Percentiles rank a stretch among this genome's conserved stretches.
These are phyloP conservation scores for bread wheat (Triticum aestivum) DNA, from an alignment of 176 grass and related monocot genomes.

Conservation along the genomic window IWGSC_CS_RefSeq_v2.1 NC_057809.1:404560245-404560744, in stretches of 20 bases:
- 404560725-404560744: background rate
- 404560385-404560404: conserved; percentile 16
- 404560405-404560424: conserved; percentile 23
- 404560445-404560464: conserved; percentile 39
- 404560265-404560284: background rate
- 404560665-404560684: conserved; percentile 28
- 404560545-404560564: conserved; percentile 8
- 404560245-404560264: conserved; percentile 43
- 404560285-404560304: background rate
- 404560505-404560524: conserved; percentile 8
- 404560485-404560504: background rate
- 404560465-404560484: background rate
- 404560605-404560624: background rate
- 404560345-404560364: conserved; percentile 17
- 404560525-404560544: background rate
- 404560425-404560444: conserved; percentile 23
- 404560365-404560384: too few species aligned
- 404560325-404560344: background rate
- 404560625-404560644: background rate
- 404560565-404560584: conserved; percentile 31
- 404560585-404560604: conserved; percentile 34
- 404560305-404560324: background rate
- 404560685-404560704: background rate
- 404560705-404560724: background rate
- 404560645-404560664: conserved; percentile 27